phyloP scores from a whole-genome alignment of 257 asterid species.

The Misopates orontium region DNA sequence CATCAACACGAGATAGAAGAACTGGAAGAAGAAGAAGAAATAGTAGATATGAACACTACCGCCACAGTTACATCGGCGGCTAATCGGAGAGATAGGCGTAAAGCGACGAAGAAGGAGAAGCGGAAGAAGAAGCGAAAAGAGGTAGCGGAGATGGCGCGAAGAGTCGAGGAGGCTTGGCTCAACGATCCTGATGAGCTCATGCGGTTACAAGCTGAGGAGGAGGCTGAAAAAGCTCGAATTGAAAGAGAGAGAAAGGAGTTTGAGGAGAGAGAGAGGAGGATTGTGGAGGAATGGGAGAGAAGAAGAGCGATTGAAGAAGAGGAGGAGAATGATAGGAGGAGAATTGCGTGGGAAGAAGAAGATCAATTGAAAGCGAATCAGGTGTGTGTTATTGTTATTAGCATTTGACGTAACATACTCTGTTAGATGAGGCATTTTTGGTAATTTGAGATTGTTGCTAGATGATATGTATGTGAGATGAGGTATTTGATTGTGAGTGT shows the following conservation, averaged over 20 bases:
- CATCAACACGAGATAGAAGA: conserved; percentile 4
- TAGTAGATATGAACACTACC: background rate
- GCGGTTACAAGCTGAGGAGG: conserved; percentile 71
- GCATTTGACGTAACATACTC: background rate
- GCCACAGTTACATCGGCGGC: conserved; percentile 24
- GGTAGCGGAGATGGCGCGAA: conserved; percentile 67
- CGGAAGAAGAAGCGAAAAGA: conserved; percentile 85
- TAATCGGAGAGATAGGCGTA: conserved; percentile 71
- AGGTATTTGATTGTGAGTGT: conserved; percentile 8
- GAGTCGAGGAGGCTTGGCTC: conserved; percentile 66
- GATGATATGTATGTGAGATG: conserved; percentile 1
- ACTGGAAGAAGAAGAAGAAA: conserved; percentile 23
- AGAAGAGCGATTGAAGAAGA: conserved; percentile 51
- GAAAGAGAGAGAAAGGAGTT: conserved; percentile 70
- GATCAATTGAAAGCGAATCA: conserved; percentile 41
- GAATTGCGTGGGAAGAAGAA: conserved; percentile 50
- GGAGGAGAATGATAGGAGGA: conserved; percentile 59
- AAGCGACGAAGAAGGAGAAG: conserved; percentile 80
- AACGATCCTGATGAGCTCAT: conserved; percentile 75
- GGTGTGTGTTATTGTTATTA: conserved; percentile 32
- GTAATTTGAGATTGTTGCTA: background rate
- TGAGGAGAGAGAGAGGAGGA: conserved; percentile 76
- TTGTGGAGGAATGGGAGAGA: conserved; percentile 67
- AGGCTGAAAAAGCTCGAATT: conserved; percentile 60
- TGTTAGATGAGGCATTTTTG: background rate